Evolutionary conservation across 352 stramenopile species (phyloP), one percentile per base, ranked within the genome.

Genomic region (Phytophthora agathidicida): DNA sequence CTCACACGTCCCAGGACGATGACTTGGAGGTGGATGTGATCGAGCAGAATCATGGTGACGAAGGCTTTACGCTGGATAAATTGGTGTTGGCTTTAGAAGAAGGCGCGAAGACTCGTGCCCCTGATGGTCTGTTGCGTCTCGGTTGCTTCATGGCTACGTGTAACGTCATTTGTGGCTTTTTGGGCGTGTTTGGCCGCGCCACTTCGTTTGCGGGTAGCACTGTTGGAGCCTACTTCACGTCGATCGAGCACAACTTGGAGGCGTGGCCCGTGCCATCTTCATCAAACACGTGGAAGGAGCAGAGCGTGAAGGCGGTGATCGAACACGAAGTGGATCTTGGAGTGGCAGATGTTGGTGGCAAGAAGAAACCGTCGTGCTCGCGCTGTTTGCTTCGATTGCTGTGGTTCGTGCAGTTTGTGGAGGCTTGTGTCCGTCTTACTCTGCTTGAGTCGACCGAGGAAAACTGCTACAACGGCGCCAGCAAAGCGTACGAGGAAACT

Each of bases 341-440:
- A 20, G 50, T 86, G 14, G 85, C 85, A 5, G 72, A 72, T 17
- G 53, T 86, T 5, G 85, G 85, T 16, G 85, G 85, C 19, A 94
- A 94, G 65, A 94, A 94, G 73, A 90, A 91, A 30, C 83, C 85
- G 32, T 93, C 83, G 22, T 89, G 75, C 56, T 80, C 66, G 31
- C 84, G 85, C 22, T 89, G 85, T 50, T 52, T 92, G 23, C 58
- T 93, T 37, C 85, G 85, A 0, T 45, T 94, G 32, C 58, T 91
- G 24, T 94, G 85, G 85, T 94, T 94, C 42, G 47, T 94, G 23
- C 80, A 94, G 64, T 94, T 94, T 31, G 85, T 94, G 31, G 83
- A 91, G 38, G 80, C 83, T 14, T 91, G 76, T 14, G 55, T 94
- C 8, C 65, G 75, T 31, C 77, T 91, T 52, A 85, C 75, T n/a